Percentiles rank a stretch among this genome's conserved stretches.
Evolutionary conservation across 1,139 yeast genomes (phyloP).

Genomic region (Debaryomycetaceae sp.): DNA sequence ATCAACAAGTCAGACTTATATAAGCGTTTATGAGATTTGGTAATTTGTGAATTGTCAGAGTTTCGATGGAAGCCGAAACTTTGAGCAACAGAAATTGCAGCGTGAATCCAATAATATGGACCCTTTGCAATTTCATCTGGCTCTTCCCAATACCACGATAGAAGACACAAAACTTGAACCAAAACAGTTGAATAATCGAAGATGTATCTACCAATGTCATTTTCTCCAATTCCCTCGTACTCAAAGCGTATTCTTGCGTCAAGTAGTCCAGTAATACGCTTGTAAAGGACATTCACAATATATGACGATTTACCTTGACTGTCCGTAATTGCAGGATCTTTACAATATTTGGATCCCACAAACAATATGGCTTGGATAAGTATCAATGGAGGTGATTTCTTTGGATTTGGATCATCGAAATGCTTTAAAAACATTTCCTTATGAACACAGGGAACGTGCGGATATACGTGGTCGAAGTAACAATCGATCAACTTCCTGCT

Average conservation of each 20-base stretch:
- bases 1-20: constrained; percentile 1
- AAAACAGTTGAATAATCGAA: constrained; percentile 12
- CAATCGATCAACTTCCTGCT: constrained; percentile 58
- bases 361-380: constrained; percentile 11
- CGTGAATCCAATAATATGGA: constrained; percentile 8
- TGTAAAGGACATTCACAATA: constrained; percentile 7
- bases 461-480: constrained; percentile 57
- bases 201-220: constrained; percentile 11
- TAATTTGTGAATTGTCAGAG: constrained; percentile 5
- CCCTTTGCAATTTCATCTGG: constrained; percentile 9
- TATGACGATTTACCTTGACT: constrained; percentile 5
- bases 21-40: constrained; percentile 1
- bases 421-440: constrained; percentile 10
- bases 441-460: constrained; percentile 11
- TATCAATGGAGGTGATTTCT: constrained; percentile 12
- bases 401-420: constrained; percentile 12
- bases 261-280: constrained; percentile 9
- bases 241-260: constrained; percentile 10
- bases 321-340: constrained; percentile 11
- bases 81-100: constrained; percentile 9
- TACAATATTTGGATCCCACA: constrained; percentile 10
- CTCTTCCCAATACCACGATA: constrained; percentile 14
- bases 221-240: constrained; percentile 10
- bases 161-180: constrained; percentile 8
- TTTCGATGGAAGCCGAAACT: constrained; percentile 10